Base-by-base conservation (phyloP, 2,329 filamentous ascomycete genomes). In the Graphium sp. region DNA sequence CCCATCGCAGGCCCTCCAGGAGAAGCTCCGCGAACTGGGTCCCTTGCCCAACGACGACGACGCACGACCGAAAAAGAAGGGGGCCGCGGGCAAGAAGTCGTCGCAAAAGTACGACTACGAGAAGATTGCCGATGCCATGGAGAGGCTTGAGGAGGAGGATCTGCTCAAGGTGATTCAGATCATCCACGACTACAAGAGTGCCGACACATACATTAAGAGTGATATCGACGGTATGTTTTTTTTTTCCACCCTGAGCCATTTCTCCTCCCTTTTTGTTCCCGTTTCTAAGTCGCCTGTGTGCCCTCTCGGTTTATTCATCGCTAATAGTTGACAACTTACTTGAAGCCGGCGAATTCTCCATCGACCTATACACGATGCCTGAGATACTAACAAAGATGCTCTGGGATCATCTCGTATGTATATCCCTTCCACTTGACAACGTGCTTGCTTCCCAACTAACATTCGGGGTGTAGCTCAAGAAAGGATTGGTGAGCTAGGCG, bases 341-440 rank as follows among this genome's bases (percentile, higher is more conserved):
- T 44, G 41, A 52, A 66, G 84, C 85, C 46, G 89, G 89, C 45
- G 89, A 98, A 56, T 98, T 98, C 58, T 89, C 93, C 35, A 87
- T 98, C 41, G 89, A 98, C 47, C 66, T 98, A 33, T 95, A 93
- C 58, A 95, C 89, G n/a, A 72, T 98, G 38, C 85, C 89, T 1
- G 89, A 95, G 39, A 56, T 60, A 17, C 65, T 95, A 21, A 78
- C 89, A 48, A 91, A 89, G 53, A 84, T 83, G 72, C 74, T 98
- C 34, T 95, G 87, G 87, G 87, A 94, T 35, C 91, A 89, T 48
- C 47, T 72, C 41, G 65, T 63, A 49, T 49, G 53, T 49, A 22
- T 14, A 26, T 7, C n/a, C 13, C 10, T 13, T n/a, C 7, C 27
- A 34, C 23, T n/a, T n/a, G n/a, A n/a, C n/a, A n/a, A n/a, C 25